Evolutionary conservation across 2,329 filamentous ascomycete genomes (phyloP), one percentile per base, ranked within the genome.

Genomic region (Fusarium nelsonii): DNA sequence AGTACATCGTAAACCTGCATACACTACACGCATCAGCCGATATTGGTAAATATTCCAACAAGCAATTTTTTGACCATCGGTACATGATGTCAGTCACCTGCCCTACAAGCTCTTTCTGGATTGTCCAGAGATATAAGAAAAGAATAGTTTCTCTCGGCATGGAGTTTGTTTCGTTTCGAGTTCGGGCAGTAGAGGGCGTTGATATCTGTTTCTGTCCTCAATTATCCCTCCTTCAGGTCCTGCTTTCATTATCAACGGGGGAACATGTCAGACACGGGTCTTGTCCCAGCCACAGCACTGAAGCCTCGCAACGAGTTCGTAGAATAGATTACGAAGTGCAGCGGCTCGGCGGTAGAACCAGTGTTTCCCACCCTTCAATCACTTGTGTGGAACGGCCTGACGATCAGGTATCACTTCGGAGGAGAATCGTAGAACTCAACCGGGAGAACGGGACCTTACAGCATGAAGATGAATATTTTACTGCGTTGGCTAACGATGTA

Each of bases 351-450:
- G 34, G 46, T 30, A 50, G 34, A 50, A 50, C 46, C 46, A 50
- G 46, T 23, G 46, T 50, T 50, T 50, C 46, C 46, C 46, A 39
- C 34, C 36, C 33, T 50, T 50, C 46, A 4, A 50, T 50, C 34
- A 39, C 46, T 28, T 50, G 33, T 20, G 46, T 50, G 46, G 8
- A 50, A 37, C 46, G 46, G 37, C 20, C 14, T 50, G 46, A 50
- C 23, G 46, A 50, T 50, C 34, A 50, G 3, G 46, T 50, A 14
- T 50, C 46, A 34, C 46, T 50, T 50, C 46, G 46, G 26, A 39
- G 46, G 26, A 50, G 46, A 34, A 50, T 50, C 46, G 46, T 50
- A 37, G 46, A 50, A 39, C 46, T 50, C 46, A 50, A 50, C 34
- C 46, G 46, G 15, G 46, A 50, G 34, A 50, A 50, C 23, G 46